Percentiles rank a stretch among this genome's conserved stretches.
Conservation (phyloP, 495 filamentous ascomycete species). For the Neurospora terricola region DNA sequence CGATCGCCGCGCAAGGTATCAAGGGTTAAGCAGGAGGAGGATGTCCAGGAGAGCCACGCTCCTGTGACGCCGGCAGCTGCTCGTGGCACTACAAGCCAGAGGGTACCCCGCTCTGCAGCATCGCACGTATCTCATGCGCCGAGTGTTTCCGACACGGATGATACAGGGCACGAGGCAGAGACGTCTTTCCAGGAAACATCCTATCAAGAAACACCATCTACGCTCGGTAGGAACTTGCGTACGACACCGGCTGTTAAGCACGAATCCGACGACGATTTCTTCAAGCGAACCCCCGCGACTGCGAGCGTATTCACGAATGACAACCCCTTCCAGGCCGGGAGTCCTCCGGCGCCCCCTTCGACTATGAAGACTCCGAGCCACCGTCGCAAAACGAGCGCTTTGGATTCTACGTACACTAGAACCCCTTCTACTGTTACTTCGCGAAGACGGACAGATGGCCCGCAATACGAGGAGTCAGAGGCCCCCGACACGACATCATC, state of each 20-base stretch:
- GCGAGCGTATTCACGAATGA: conserved; percentile 69
- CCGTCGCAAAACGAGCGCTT: conserved; percentile 27
- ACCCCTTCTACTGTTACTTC: conserved; percentile 16
- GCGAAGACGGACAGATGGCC: conserved; percentile 27
- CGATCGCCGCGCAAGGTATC: conserved; percentile 38
- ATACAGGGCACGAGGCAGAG: conserved; percentile 35
- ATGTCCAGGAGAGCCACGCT: conserved; percentile 33
- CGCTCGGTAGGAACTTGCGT: conserved; percentile 17
- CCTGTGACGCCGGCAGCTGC: conserved; percentile 22
- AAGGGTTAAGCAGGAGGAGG: conserved; percentile 33
- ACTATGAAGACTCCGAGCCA: conserved; percentile 30
- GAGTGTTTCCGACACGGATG: conserved; percentile 34
- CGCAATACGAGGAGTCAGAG: conserved; percentile 13
- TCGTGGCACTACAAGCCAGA: conserved; percentile 39
- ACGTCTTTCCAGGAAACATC: background rate
- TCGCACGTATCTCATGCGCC: conserved; percentile 26
- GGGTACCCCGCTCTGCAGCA: conserved; percentile 36
- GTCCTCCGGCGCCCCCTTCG: conserved; percentile 26
- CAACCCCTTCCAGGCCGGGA: conserved; percentile 90
- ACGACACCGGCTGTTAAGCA: conserved; percentile 35
- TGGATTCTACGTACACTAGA: conserved; percentile 14
- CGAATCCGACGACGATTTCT: conserved; percentile 32
- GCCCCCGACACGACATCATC: conserved; percentile 13
- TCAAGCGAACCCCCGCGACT: conserved; percentile 33
- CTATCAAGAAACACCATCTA: conserved; percentile 15